Evolutionary conservation across 2,329 filamentous ascomycete genomes (phyloP), one percentile per base, ranked within the genome.

Genomic region (Colletotrichum sp.): DNA sequence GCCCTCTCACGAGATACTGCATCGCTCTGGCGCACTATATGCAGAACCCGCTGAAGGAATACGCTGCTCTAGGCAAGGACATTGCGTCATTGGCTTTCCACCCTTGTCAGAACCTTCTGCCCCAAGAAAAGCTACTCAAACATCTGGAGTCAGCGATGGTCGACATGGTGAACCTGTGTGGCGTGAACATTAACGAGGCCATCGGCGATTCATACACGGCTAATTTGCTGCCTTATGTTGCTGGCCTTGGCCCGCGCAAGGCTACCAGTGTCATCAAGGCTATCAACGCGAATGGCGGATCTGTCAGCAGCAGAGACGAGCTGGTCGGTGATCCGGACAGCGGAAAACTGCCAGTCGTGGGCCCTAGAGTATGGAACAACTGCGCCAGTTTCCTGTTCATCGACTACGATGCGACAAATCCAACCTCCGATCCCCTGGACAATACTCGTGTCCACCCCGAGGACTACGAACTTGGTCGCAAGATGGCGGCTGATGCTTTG

Each of bases 381-480:
- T 98, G 96, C 82, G 96, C 97, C 73, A 98, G 96, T 87, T 99
- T 99, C 87, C 87, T 99, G 44, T 98, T 93, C 82, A 95, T 99
- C 76, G 93, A 95, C 70, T 98, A 95, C 81, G 96, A 98, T 79
- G 90, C 92, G n/a, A 92, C 93, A 16, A 95, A 95, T 80, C 90
- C 93, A 3, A 91, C 94, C 16, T 95, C 96, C 1, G 97, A 99
- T 83, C 98, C 98, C 75, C 90, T 99, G 30, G 97, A 99, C 85
- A 98, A 97, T 83, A 99, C 97, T 63, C 95, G 97, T 87, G 96
- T 99, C 21, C 97, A 99, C 82, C 97, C 97, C 2, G 97, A 99
- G 87, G 97, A 99, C 83, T 99, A 99, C 85, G 97, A 99, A 80
- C 93, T 99, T 77, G 97, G 96, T 65, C 95, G 96, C 80, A 99